A percentile compares a stretch with the other conserved stretches of the same genome.
Evolutionary conservation across 176 grass and related monocot genomes (phyloP).

Genomic region (Urochloa ruziziensis): DNA sequence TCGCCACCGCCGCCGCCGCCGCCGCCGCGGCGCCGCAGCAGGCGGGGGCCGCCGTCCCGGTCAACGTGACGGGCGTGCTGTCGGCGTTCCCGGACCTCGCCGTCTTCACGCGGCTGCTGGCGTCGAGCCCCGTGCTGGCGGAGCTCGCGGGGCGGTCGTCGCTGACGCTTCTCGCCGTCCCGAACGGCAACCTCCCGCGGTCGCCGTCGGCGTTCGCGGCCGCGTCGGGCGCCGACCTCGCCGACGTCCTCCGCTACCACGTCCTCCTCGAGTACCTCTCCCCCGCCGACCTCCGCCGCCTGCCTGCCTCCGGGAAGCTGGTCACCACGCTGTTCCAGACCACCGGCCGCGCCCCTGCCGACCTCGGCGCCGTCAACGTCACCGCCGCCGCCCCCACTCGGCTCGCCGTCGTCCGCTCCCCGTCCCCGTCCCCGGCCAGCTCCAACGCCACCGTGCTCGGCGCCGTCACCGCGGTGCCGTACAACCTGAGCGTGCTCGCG

Average conservation of each 20-base stretch:
- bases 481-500: slow-evolving; percentile 77
- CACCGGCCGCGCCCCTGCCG: slow-evolving; percentile 62
- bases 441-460: slow-evolving; percentile 69
- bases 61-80: slow-evolving; percentile 58
- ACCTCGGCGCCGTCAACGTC: slow-evolving; percentile 74
- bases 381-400: slow-evolving; percentile 16
- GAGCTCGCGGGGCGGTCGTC: slow-evolving; percentile 69
- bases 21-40: not conserved
- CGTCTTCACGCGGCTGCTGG: slow-evolving; percentile 51
- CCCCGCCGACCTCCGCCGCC: slow-evolving; percentile 60
- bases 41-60: not conserved
- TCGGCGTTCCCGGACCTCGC: slow-evolving; percentile 48
- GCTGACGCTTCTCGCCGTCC: slow-evolving; percentile 80
- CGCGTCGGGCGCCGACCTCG: slow-evolving; percentile 53
- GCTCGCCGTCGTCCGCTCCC: slow-evolving; percentile 51
- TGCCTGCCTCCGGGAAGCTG: slow-evolving; percentile 58
- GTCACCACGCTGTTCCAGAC: slow-evolving; percentile 86
- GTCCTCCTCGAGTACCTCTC: slow-evolving; percentile 82
- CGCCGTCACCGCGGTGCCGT: slow-evolving; percentile 50
- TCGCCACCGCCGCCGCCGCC: not conserved
- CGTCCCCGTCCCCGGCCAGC: slow-evolving; percentile 31
- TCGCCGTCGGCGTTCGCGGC: slow-evolving; percentile 42
- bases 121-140: slow-evolving; percentile 42
- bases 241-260: slow-evolving; percentile 88
- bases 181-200: slow-evolving; percentile 53